Conservation (phyloP, 352 stramenopile species). For the Phytophthora tentaculata region DNA sequence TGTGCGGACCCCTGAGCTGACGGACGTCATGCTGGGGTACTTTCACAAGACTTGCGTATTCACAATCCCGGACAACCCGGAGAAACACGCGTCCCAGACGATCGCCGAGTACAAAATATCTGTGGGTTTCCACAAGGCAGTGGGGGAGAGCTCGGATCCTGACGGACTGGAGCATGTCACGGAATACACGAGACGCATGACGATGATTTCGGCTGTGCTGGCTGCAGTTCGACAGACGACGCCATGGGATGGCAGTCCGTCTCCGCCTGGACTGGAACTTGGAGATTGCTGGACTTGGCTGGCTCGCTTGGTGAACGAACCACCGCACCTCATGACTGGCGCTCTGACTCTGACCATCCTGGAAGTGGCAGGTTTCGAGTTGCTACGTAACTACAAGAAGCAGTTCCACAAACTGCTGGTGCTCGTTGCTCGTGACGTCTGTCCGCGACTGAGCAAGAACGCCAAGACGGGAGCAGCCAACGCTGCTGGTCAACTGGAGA, state of each 20-base stretch:
- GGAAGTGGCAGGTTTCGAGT: constrained; percentile 78
- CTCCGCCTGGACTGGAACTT: constrained; percentile 59
- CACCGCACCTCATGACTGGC: constrained; percentile 75
- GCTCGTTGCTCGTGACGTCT: constrained; percentile 70
- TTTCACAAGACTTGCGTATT: constrained; percentile 81
- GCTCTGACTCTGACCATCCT: constrained; percentile 76
- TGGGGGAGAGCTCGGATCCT: constrained; percentile 62
- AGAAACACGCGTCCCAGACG: constrained; percentile 58
- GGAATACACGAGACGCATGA: constrained; percentile 83
- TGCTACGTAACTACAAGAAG: constrained; percentile 66
- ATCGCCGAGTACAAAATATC: constrained; percentile 72
- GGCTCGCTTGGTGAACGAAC: constrained; percentile 69
- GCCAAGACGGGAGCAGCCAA: constrained; percentile 79
- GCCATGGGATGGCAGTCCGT: constrained; percentile 60
- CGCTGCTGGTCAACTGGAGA: constrained; percentile 72
- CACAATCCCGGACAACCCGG: constrained; percentile 67
- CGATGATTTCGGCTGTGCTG: constrained; percentile 73
- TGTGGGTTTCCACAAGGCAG: constrained; percentile 68
- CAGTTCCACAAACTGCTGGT: constrained; percentile 84
- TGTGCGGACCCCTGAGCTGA: constrained; percentile 72
- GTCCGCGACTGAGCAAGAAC: constrained; percentile 71
- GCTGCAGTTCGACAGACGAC: constrained; percentile 75
- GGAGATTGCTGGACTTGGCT: constrained; percentile 80
- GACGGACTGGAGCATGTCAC: constrained; percentile 78
- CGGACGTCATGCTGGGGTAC: constrained; percentile 71